Base-by-base conservation (phyloP, 768 basidiomycete genomes). In the Paxillus ammoniavirescens region DNA sequence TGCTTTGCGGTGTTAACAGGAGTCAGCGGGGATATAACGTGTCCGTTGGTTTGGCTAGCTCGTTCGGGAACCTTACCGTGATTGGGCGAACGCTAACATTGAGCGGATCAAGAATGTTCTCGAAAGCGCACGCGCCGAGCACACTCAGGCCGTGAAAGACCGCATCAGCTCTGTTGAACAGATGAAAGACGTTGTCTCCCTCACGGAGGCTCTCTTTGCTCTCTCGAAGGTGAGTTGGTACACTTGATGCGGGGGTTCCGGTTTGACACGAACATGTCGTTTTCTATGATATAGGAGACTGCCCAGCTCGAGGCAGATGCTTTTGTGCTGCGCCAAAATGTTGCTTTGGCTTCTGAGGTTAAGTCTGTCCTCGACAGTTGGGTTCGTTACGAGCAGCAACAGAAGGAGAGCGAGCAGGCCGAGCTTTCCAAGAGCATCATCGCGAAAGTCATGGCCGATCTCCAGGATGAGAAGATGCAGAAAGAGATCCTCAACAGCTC, bases 331-430 rank as follows among this genome's bases (percentile, higher is more conserved):
- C 82, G 84, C 63, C 97, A 99, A 78, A 89, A 92, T 73, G 84
- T 87, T 54, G 85, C 83, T 41, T 76, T 98, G 66, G 85, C 94
- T 30, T 59, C 89, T 42, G 97, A 99, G 76, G 77, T 98, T 67
- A 98, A 98, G 77, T 64, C 87, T 30, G 95, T 98, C 38, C 84
- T 99, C 52, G 97, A 98, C 79, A 91, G 90, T 71, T 97, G 95
- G 95, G 96, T 94, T 53, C 90, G 97, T 69, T 94, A 86, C 74
- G 96, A 98, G 79, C 95, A 97, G 69, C 92, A 95, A 70, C 80
- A 84, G 68, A 93, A 97, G 80, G 95, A 99, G 79, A 89, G 82
- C 66, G 93, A 99, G 77, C 97, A 99, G 82, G 81, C 85, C 31
- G 90, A 92, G 47, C 85, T 99, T 53, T 88, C 93, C 59, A 86